phyloP scores from a whole-genome alignment of 495 filamentous ascomycete genomes.

The Hypoxylon rickii region DNA sequence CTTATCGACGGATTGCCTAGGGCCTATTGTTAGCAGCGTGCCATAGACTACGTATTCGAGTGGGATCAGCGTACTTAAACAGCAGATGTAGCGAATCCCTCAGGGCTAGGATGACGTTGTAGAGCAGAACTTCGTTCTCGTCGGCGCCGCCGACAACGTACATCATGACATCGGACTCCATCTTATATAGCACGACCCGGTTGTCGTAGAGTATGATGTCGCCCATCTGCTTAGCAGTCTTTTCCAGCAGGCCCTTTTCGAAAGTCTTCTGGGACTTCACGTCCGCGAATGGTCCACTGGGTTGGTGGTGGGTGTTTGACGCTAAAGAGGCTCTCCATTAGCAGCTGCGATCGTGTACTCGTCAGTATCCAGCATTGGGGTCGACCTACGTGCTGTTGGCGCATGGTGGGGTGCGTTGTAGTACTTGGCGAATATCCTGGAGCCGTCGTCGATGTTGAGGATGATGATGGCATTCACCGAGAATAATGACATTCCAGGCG shows the following conservation, averaged over 20 bases:
- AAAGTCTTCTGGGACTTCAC: slow-evolving; percentile 92
- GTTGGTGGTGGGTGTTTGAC: slow-evolving; percentile 27
- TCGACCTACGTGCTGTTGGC: slow-evolving; percentile 47
- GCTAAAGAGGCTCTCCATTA: slow-evolving; percentile 18
- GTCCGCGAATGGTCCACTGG: slow-evolving; percentile 78
- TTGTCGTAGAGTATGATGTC: slow-evolving; percentile 98
- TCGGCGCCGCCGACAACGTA: slow-evolving; percentile 91
- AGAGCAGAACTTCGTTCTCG: slow-evolving; percentile 96
- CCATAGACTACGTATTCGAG: background rate
- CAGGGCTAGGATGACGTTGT: slow-evolving; percentile 86
- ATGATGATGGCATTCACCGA: slow-evolving; percentile 92
- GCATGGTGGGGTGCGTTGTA: slow-evolving; percentile 85
- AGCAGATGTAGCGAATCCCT: slow-evolving; percentile 88
- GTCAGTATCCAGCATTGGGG: background rate
- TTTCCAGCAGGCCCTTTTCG: slow-evolving; percentile 93
- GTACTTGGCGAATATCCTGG: slow-evolving; percentile 93
- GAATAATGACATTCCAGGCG: slow-evolving; percentile 77
- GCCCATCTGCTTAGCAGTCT: slow-evolving; percentile 92
- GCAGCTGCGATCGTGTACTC: background rate
- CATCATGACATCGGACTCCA: slow-evolving; percentile 95
- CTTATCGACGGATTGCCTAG: slow-evolving; percentile 90
- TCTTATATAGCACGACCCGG: slow-evolving; percentile 94
- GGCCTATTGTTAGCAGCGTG: slow-evolving; percentile 7
- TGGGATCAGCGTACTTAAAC: slow-evolving; percentile 72
- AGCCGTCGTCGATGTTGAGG: slow-evolving; percentile 83